Evolutionary conservation across 2,329 filamentous ascomycete species (phyloP), one percentile per base, ranked within the genome.

Genomic region (Ceratocystis cubensis): DNA sequence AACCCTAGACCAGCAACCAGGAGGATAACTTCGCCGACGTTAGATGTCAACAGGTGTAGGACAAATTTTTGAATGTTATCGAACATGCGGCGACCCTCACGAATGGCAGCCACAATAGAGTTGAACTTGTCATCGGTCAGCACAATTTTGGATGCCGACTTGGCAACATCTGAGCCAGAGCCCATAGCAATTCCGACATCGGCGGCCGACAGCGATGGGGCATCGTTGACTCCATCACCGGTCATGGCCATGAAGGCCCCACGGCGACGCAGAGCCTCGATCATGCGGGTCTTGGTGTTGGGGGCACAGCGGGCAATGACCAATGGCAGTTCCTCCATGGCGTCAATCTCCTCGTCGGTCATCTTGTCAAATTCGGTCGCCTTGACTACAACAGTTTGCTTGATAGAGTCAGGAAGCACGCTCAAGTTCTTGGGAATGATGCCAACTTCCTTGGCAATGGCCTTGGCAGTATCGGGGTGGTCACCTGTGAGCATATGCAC

Each of bases 151-250:
- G 87, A 82, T 0, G 89, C 89, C 56, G 88, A 88, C 75, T 94
- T 95, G 69, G 90, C 90, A 5, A 95, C 90, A 71, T 94, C 90
- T 10, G 87, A 91, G 1, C 90, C 90, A 15, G 87, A 86, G n/a
- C 90, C 90, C 90, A 95, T 95, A 65, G 89, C 89, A 70, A 94
- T 96, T 70, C 89, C 90, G 5, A 96, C 89, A 72, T 96, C 91
- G 1, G 89, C 88, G 57, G 84, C 82, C 71, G 89, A 89, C 44
- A 95, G 80, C 3, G 88, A 91, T 0, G 90, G 90, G 1, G 88
- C 88, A 73, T 95, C 90, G 73, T 95, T 95, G 69, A 94, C 90
- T 61, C 90, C 90, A 71, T 95, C 90, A 67, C 90, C 90, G 20
- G 89, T 94, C 89, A 95, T 94, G 68, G 89, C 89, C 74, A 87